Evolutionary conservation across 805 yeast species (phyloP), one percentile per base, ranked within the genome.

Genomic region (Pichia kluyveri): DNA sequence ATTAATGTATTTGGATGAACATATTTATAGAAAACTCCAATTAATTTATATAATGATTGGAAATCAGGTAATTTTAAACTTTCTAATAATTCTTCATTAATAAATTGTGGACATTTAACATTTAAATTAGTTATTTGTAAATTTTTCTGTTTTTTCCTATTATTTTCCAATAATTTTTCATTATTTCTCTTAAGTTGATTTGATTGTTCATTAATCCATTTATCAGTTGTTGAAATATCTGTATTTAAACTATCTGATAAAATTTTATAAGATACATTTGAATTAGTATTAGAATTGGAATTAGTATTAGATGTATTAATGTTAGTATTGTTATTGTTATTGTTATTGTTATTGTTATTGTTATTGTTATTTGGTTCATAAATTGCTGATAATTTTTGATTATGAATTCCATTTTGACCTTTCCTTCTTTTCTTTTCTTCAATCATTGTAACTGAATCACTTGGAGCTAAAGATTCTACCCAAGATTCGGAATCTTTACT

Each of bases 21-120:
- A 53, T 71, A 73, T 39, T 69, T 57, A 54, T 69, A 73, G 51
- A 62, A 72, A 8, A 70, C 49, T 45, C 70, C 72, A 39, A 72
- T 56, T 40, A 72, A 51, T 3, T 56, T 50, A 37, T 59, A 60
- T 2, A 69, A 58, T 0, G 65, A 62, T 40, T 54, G 49, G 63
- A 67, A 62, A 37, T 61, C 49, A 4, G 77, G 77, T 8, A 72
- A 55, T 8, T 69, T 72, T 40, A 61, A 59, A 36, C 51, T 51
- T 10, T 51, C 56, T 8, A 70, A 53, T 27, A 64, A 66, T 12
- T 56, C 55, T 38, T 66, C 66, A 1, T 65, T 54, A 9, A 69
- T 52, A 40, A 46, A 50, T 6, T 11, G 39, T n/a, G 51, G 48
- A 17, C 19, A 31, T 37, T 43, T 23, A 3, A 46, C 11, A 41